Evolutionary conservation across 1,139 yeast species (phyloP), one percentile per base, ranked within the genome.

Genomic region (Sugiyamaella paludigena): DNA sequence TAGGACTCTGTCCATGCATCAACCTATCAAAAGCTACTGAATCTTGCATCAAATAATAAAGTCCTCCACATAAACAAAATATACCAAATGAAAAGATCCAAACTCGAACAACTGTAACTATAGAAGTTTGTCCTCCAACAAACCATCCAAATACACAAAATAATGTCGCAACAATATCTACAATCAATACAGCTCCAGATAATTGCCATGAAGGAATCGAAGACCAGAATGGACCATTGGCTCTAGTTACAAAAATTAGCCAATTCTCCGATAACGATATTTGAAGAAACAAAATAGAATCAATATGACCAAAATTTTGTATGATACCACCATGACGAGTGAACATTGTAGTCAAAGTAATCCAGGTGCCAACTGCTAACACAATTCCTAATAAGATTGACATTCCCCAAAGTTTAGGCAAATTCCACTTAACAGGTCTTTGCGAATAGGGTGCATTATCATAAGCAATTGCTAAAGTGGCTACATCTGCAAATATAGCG

Each of bases 351-450:
- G 86, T 83, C 68, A 82, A 78, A 58, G 84, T 77, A 61, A 82
- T 81, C 87, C 87, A 82, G 56, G 87, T 76, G 69, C 85, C 87
- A 59, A 81, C 64, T 61, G 87, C 87, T 67, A 82, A 78, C 52
- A 82, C 74, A 38, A 79, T 63, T 65, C 87, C 87, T 64, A 82
- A 78, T 58, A 82, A 66, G 56, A 82, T 79, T 52, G 87, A 83
- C 81, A 83, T 79, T 71, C 85, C 85, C 87, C 87, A 83, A 67
- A 82, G 80, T 78, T 83, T 80, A 67, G 87, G 87, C 70, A 91
- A 77, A 84, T 92, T 91, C 98, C 98, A 92, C 78, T 92, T 92
- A 69, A 92, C 98, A 65, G 98, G 98, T 69, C 78, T 77, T 73
- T 88, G 95, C 73, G 92, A 94, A 80, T 79, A 92, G 69, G 98